Percentiles rank a stretch among this genome's conserved stretches.
Evolutionary conservation across 108 stramenopile genomes (phyloP).

Genomic region (Conticribra weissflogii): DNA sequence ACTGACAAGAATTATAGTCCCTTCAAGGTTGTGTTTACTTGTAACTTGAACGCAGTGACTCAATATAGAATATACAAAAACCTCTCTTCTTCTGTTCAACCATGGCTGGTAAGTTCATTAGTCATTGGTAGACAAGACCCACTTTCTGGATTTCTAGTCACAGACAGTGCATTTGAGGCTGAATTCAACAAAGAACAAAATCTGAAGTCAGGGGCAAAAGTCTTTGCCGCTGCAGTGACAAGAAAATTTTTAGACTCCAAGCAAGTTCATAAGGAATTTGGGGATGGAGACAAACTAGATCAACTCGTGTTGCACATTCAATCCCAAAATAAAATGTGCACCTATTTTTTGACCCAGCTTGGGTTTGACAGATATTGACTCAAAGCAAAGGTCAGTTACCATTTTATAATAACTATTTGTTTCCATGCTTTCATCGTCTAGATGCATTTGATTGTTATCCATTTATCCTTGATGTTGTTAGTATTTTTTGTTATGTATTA

Average conservation of each 20-base stretch:
- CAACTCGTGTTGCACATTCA: too few relatives aligned
- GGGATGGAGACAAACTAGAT: too few relatives aligned
- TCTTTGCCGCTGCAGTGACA: constrained; percentile 12
- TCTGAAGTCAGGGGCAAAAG: constrained; percentile 11
- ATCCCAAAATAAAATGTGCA: too few relatives aligned
- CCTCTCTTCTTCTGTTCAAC: not conserved
- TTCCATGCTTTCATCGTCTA: too few relatives aligned
- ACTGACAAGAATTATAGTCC: not conserved
- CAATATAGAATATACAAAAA: not conserved
- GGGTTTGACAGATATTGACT: too few relatives aligned
- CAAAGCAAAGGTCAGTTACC: too few relatives aligned
- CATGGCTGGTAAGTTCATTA: constrained; percentile 12
- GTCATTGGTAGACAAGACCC: constrained; percentile 28
- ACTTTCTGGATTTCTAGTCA: constrained; percentile 2
- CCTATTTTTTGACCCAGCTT: too few relatives aligned
- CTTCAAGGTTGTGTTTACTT: constrained; percentile 10
- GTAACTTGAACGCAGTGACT: constrained; percentile 8
- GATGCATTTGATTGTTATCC: too few relatives aligned
- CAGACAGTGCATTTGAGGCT: constrained; percentile 2
- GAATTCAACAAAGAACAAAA: constrained; percentile 13
- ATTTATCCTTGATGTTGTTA: too few relatives aligned
- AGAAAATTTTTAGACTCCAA: constrained; percentile 10
- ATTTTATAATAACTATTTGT: too few relatives aligned
- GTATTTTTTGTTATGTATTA: too few relatives aligned
- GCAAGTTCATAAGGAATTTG: too few relatives aligned